phyloP scores from a whole-genome alignment of 257 asterid species.

The Forsythia suspensa region DNA sequence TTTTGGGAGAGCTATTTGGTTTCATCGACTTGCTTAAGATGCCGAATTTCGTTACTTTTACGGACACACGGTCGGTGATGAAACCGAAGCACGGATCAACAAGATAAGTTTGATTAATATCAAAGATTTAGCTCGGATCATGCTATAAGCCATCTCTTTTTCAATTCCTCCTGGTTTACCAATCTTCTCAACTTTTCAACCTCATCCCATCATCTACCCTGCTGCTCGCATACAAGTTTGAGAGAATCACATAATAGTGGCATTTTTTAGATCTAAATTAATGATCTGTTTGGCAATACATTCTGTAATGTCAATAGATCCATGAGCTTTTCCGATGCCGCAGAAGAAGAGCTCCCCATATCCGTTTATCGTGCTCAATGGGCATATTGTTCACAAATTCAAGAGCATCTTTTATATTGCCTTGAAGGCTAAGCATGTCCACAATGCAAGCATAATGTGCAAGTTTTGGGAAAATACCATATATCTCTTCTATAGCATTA shows the following conservation, averaged over 20 bases:
- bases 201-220: slow-evolving; percentile 78
- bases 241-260: slow-evolving; percentile 53
- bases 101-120: background rate
- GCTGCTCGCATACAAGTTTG: slow-evolving; percentile 68
- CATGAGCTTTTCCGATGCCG: slow-evolving; percentile 57
- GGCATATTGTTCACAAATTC: slow-evolving; percentile 72
- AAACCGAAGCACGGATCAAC: background rate
- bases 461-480: slow-evolving; percentile 54
- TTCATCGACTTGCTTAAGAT: background rate
- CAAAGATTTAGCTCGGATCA: slow-evolving; percentile 30
- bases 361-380: slow-evolving; percentile 65
- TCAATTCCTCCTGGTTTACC: slow-evolving; percentile 42
- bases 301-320: slow-evolving; percentile 45
- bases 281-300: slow-evolving; percentile 50
- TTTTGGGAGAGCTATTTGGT: background rate
- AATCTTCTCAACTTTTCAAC: slow-evolving; percentile 60
- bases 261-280: slow-evolving; percentile 49
- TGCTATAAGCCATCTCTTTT: slow-evolving; percentile 63
- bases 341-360: slow-evolving; percentile 87
- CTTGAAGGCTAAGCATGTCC: slow-evolving; percentile 88
- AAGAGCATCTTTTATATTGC: no score
- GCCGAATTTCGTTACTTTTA: background rate
- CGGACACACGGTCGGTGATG: background rate
- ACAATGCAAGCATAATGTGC: slow-evolving; percentile 90
- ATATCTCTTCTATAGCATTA: slow-evolving; percentile 53